Base-by-base conservation (phyloP, 2,329 filamentous ascomycete species). In the Aureobasidium sp. region DNA sequence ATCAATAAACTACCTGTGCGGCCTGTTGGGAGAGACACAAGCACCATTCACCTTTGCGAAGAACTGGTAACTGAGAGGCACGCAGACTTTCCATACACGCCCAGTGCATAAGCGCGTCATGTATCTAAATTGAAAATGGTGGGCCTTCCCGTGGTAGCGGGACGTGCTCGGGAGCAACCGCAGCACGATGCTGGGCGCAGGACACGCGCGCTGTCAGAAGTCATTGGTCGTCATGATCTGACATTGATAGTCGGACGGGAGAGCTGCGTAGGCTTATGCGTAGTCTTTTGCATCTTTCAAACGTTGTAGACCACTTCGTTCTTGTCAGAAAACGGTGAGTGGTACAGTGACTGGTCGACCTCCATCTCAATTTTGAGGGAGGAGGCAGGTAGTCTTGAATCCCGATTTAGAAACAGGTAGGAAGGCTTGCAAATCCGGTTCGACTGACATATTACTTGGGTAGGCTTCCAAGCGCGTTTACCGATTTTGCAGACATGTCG, bases 191-290 rank as follows among this genome's bases (percentile, higher is more conserved):
- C 44, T 59, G 44, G 44, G 56, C 44, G 42, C 34, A 34, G 25
- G 36, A 52, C 57, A 52, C 57, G 47, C 57, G 57, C 57, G 27
- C 47, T 61, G 47, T 52, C 57, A 61, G 47, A 52, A 27, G 36
- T 34, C 34, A 59, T 59, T 59, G 44, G 56, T 47, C 42, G 56
- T 59, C 47, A 61, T 52, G 56, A 61, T 61, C 57, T 61, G 47
- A 51, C 57, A 49, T 61, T 36, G 56, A 59, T 48, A 47, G 29
- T 58, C 31, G 22, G 55, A 47, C 31, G 31, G 37, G 41, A 45
- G 55, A 58, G 41, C 29, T 47, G 22, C 52, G 52, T 44, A 47
- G 55, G 41, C 55, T 47, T 36, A 58, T 58, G 55, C 55, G 42
- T 47, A 31, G 25, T 45, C 41, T 34, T 47, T 37, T 37, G 31